Evolutionary conservation across 306 rosid species (phyloP), one percentile per base, ranked within the genome.

Genomic region (Heteromeles arbutifolia): DNA sequence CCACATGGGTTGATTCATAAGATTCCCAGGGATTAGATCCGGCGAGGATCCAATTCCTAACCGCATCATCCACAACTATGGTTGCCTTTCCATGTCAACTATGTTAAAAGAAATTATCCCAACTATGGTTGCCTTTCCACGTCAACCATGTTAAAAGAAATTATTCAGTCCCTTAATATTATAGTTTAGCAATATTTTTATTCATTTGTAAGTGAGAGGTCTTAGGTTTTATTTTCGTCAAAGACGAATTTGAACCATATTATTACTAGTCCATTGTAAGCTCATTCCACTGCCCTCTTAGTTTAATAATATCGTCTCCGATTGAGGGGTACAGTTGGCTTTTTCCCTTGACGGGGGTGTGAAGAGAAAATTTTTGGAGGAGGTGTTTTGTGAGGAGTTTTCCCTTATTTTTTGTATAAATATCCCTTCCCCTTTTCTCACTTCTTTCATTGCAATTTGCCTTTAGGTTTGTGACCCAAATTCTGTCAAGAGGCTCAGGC

Each of bases 141-240:
- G 4, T 56, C 26, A 56, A 4, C 3, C 0, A n/a, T 9, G 24
- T 56, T 56, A 10, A 50, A 52, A 15, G 2, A 32, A 6, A 32
- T 32, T 32, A 32, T 32, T 2, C 37, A 8, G 0, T 1, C 8
- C 0, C 2, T 6, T 34, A 34, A 0, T 34, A 34, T 1, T 34
- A 34, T 34, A 34, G 8, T 34, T 34, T 34, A 34, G 2, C 0
- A 34, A 6, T 5, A 32, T 32, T 34, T 34, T 34, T 32, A 0
- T 32, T 32, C 2, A 32, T 6, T 32, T 32, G 7, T 32, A 5
- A 34, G 2, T 34, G 0, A 34, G 0, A 34, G 0, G 0, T 1
- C 1, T 34, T 34, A 34, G 0, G 0, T 34, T 34, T 0, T 0
- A 34, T 6, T 34, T 8, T 34, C 2, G 8, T 34, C 0, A 34